These are phyloP conservation scores for Pleurotus salmoneostramineus DNA, from an alignment of 768 basidiomycete species.

Conservation along the genomic window DNA sequence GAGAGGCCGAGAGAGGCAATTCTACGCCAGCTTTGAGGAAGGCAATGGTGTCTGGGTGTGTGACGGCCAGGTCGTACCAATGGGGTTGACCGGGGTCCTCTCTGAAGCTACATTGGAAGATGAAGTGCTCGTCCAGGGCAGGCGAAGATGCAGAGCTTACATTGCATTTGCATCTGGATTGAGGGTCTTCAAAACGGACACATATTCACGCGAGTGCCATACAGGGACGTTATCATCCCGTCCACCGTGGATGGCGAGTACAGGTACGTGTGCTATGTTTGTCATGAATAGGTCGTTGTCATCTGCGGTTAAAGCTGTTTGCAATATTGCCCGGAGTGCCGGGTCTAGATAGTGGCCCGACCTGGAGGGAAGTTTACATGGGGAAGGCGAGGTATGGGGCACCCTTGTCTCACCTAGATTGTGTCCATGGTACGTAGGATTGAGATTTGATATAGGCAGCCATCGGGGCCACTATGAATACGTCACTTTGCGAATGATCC, in stretches of 20 bases:
- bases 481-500: not conserved
- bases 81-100: conserved; percentile 65
- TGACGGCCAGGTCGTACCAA: conserved; percentile 65
- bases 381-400: not conserved
- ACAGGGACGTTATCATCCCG: conserved; percentile 84
- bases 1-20: not conserved
- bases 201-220: conserved; percentile 74
- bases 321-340: conserved; percentile 63
- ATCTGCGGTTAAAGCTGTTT: conserved; percentile 72
- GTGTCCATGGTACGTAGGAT: conserved; percentile 70
- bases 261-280: conserved; percentile 66
- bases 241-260: conserved; percentile 79
- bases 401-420: conserved; percentile 43
- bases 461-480: conserved; percentile 59
- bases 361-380: conserved; percentile 22
- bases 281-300: conserved; percentile 86
- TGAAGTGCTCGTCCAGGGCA: not conserved
- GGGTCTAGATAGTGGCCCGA: conserved; percentile 82
- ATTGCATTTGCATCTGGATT: conserved; percentile 44
- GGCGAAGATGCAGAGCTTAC: conserved; percentile 29
- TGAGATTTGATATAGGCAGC: conserved; percentile 88
- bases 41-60: conserved; percentile 44
- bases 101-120: conserved; percentile 36
- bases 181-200: conserved; percentile 59
- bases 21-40: conserved; percentile 38